Conservation (phyloP, 129 eudicot species). For the Flaveria bidentis region DNA sequence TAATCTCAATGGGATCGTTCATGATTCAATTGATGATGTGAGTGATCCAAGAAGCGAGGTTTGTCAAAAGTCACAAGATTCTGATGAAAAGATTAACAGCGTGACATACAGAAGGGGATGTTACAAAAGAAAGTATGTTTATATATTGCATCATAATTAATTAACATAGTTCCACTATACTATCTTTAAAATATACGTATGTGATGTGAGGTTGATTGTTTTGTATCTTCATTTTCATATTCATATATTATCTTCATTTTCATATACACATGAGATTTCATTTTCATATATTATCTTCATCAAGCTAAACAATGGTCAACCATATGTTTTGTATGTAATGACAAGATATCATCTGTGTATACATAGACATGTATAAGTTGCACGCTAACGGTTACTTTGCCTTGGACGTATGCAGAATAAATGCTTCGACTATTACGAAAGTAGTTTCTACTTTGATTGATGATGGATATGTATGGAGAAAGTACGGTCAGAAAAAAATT, state of each 20-base stretch:
- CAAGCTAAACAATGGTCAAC: background rate
- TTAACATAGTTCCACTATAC: background rate
- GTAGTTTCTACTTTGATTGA: conserved; percentile 33
- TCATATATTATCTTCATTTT: conserved; percentile 3
- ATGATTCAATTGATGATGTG: conserved; percentile 14
- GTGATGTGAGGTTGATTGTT: background rate
- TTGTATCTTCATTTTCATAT: too few species aligned
- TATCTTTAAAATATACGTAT: background rate
- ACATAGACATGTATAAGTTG: too few species aligned
- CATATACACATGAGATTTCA: too few species aligned
- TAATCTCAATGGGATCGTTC: conserved; percentile 27
- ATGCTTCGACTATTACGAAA: conserved; percentile 27
- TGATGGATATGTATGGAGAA: conserved; percentile 80
- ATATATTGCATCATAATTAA: background rate
- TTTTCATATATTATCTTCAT: conserved; percentile 3
- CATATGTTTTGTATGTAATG: background rate
- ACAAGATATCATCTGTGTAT: background rate
- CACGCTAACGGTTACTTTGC: background rate
- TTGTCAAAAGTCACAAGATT: conserved; percentile 34
- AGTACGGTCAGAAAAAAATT: conserved; percentile 70
- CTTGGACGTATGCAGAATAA: conserved; percentile 41
- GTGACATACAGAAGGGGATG: conserved; percentile 41
- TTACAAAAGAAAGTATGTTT: conserved; percentile 57
- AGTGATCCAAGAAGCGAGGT: background rate
- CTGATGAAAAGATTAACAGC: conserved; percentile 34